phyloP scores from a whole-genome alignment of 2,329 filamentous ascomycete species.

The Alternaria atra region DNA sequence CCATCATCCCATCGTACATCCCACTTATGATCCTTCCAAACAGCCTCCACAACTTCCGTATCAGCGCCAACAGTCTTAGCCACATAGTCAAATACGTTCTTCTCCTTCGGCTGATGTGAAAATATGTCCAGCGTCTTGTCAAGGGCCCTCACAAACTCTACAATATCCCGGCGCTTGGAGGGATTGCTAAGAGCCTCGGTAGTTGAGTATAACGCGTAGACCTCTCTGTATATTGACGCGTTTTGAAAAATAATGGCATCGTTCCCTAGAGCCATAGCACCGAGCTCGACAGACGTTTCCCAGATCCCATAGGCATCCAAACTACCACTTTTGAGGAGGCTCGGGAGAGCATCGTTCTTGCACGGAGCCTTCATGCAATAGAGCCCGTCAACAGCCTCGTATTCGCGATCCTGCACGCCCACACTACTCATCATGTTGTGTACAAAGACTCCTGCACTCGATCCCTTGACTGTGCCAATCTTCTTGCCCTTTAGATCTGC shows the following conservation, averaged over 20 bases:
- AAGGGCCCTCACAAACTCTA: slow-evolving; percentile 36
- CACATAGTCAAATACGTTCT: slow-evolving; percentile 25
- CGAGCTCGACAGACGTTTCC: slow-evolving; percentile 39
- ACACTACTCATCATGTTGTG: slow-evolving; percentile 29
- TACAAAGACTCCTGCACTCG: slow-evolving; percentile 31
- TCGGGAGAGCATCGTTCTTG: slow-evolving; percentile 25
- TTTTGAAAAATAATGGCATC: slow-evolving; percentile 35
- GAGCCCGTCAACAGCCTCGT: slow-evolving; percentile 27
- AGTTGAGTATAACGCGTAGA: slow-evolving; percentile 36
- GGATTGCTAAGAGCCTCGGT: slow-evolving; percentile 32
- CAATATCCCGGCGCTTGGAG: slow-evolving; percentile 31
- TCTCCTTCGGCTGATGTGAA: slow-evolving; percentile 19
- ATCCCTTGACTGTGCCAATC: slow-evolving; percentile 29
- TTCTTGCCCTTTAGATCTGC: slow-evolving; percentile 37
- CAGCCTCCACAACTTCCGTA: slow-evolving; percentile 29
- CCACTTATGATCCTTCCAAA: slow-evolving; percentile 38
- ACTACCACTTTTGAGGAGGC: slow-evolving; percentile 19
- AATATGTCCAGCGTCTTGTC: slow-evolving; percentile 34
- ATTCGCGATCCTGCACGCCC: slow-evolving; percentile 26
- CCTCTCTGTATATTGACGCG: slow-evolving; percentile 33
- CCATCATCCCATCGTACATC: slow-evolving; percentile 26
- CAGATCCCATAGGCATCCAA: slow-evolving; percentile 41
- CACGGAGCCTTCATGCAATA: slow-evolving; percentile 37
- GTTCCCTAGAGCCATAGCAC: slow-evolving; percentile 22
- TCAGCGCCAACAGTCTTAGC: slow-evolving; percentile 27